A percentile compares a stretch with the other conserved stretches of the same genome.
These are phyloP conservation scores for Parascedosporium putredinis DNA, from an alignment of 2,329 filamentous ascomycete species.

Conservation along the genomic window DNA sequence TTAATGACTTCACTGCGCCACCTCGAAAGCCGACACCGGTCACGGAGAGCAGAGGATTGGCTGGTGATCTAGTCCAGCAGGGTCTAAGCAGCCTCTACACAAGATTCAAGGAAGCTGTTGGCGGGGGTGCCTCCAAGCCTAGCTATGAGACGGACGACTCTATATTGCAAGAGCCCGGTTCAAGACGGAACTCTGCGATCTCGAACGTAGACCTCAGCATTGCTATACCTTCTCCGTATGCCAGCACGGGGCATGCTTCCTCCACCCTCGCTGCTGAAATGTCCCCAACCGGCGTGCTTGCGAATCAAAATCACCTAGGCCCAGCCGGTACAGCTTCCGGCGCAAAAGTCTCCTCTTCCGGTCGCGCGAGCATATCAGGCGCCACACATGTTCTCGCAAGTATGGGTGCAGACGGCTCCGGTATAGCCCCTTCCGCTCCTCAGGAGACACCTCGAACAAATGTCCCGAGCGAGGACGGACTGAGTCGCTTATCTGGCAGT, in stretches of 20 bases:
- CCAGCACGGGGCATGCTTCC: slow-evolving; percentile 24
- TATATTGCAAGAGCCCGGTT: slow-evolving; percentile 30
- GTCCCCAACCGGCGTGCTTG: background rate
- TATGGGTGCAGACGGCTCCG: slow-evolving; percentile 3
- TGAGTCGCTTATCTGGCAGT: slow-evolving; percentile 2
- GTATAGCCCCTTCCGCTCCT: background rate
- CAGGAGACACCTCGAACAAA: background rate
- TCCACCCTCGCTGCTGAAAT: background rate
- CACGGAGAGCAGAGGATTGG: slow-evolving; percentile 58
- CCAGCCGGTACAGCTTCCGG: background rate
- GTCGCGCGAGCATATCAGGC: slow-evolving; percentile 2
- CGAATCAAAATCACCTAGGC: background rate
- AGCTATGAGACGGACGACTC: slow-evolving; percentile 29
- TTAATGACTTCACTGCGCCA: slow-evolving; percentile 79
- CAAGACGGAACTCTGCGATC: slow-evolving; percentile 31
- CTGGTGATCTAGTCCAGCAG: slow-evolving; percentile 68
- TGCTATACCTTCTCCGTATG: slow-evolving; percentile 29
- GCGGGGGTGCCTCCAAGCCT: slow-evolving; percentile 38
- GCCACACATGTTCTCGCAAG: slow-evolving; percentile 2
- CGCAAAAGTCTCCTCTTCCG: background rate
- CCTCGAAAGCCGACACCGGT: slow-evolving; percentile 48
- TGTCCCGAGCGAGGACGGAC: slow-evolving; percentile 4
- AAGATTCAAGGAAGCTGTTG: slow-evolving; percentile 73
- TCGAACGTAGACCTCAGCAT: slow-evolving; percentile 30
- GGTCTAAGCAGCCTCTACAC: slow-evolving; percentile 84